Conservation (phyloP, 2,329 filamentous ascomycete genomes). For the Calonectria pauciramosa region DNA sequence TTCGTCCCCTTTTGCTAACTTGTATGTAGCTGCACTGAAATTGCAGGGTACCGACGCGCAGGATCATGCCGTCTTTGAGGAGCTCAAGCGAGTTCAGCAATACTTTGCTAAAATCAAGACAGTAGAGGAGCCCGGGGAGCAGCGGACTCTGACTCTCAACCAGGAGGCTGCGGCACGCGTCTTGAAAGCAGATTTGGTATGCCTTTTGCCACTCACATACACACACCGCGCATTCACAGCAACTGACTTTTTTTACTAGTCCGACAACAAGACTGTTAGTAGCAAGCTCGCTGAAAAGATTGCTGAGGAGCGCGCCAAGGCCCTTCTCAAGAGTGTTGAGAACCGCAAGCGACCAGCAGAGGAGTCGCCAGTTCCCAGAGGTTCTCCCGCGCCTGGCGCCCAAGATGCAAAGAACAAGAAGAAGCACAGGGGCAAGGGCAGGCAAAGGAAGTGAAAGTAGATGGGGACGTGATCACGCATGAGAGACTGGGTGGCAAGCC, state of each 20-base stretch:
- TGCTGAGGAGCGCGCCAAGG: conserved; percentile 68
- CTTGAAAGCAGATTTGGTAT: conserved; percentile 83
- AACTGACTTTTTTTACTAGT: conserved; percentile 48
- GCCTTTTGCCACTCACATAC: conserved; percentile 40
- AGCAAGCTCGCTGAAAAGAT: conserved; percentile 68
- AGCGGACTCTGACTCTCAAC: conserved; percentile 70
- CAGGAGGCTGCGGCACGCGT: conserved; percentile 85
- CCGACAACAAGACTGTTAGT: conserved; percentile 66
- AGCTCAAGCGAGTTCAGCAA: conserved; percentile 87
- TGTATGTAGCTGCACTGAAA: conserved; percentile 74
- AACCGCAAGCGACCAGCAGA: conserved; percentile 59
- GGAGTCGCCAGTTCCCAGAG: conserved; percentile 45
- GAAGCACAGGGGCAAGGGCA: conserved; percentile 52
- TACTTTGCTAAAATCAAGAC: conserved; percentile 94
- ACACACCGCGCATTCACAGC: conserved; percentile 6
- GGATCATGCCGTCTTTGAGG: conserved; percentile 85
- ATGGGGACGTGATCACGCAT: not conserved
- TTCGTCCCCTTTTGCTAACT: too few relatives aligned
- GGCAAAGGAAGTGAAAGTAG: conserved; percentile 43
- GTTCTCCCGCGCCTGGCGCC: conserved; percentile 31
- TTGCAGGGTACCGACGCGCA: conserved; percentile 86
- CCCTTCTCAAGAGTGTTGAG: conserved; percentile 61
- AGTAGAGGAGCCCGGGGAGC: conserved; percentile 72
- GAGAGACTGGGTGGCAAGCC: not conserved
- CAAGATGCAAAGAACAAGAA: conserved; percentile 46